Base-by-base conservation (phyloP, 768 basidiomycete species). In the Xerocomellus dryophilus region DNA sequence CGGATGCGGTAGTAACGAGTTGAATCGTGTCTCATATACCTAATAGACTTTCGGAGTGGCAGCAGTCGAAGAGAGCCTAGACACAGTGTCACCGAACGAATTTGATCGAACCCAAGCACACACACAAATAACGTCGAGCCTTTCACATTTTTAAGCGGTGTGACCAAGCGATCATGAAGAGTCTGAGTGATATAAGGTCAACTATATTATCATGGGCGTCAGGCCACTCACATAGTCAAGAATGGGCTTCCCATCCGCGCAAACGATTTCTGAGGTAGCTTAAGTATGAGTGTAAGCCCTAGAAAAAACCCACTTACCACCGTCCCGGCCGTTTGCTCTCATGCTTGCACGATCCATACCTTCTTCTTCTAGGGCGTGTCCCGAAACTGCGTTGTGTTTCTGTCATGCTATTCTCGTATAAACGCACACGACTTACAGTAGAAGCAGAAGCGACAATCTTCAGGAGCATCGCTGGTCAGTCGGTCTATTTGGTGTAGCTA, bases 401-500 rank as follows among this genome's bases (percentile, higher is more conserved):
- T 11, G 34, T 21, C 29, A 38, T 17, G 7, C 7, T 17, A 32
- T 23, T 27, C 14, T 15, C 7, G n/a, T 14, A 5, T n/a, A 5
- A 32, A 27, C 3, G 1, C 12, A 14, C 23, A 17, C 1, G 11
- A 25, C 77, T 35, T 56, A 83, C 83, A 85, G 39, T 82, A 81
- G 58, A 85, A 81, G 49, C 82, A 75, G 57, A 81, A 78, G 3
- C 67, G 74, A 48, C 81, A 80, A 0, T 77, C 75, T 2, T 75
- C 67, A 15, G 68, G 59, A 5, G 78, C 74, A 32, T 72, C 75
- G 4, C 63, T 56, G 0, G 79, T 77, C 7, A 85, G 65, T 7
- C 66, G 66, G 5, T 70, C 57, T 27, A 83, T 79, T 36, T 76
- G 73, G 4, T 54, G 61, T 12, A 80, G 47, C 81, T 63, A 35